Conservation (phyloP, 1,284 basidiomycete species). For the Vanrija sp. region DNA sequence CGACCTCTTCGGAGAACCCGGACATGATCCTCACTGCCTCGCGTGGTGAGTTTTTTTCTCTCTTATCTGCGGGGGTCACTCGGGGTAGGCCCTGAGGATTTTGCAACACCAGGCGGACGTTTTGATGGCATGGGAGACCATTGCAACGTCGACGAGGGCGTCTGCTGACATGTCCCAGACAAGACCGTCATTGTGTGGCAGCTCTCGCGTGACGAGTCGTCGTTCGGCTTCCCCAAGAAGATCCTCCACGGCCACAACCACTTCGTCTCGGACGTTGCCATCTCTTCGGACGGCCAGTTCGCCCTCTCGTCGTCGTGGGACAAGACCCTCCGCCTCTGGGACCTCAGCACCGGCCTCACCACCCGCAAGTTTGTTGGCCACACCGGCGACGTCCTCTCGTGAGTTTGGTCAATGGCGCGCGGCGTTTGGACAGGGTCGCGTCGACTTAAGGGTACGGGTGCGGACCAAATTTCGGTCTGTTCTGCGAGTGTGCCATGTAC, state of each 20-base stretch:
- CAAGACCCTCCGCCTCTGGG: constrained; percentile 99
- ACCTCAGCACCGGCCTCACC: constrained; percentile 89
- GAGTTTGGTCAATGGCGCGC: constrained; percentile 22
- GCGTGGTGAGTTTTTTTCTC: constrained; percentile 62
- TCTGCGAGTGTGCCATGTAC: too few relatives aligned
- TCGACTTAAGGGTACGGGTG: not conserved
- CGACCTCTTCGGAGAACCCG: constrained; percentile 93
- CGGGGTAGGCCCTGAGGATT: too few relatives aligned
- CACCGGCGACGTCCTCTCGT: constrained; percentile 91
- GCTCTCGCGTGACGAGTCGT: constrained; percentile 86
- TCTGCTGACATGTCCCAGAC: constrained; percentile 58
- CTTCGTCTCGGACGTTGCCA: constrained; percentile 99
- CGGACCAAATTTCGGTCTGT: not conserved
- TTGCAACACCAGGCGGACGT: too few relatives aligned
- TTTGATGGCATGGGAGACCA: too few relatives aligned
- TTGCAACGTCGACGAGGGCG: not conserved
- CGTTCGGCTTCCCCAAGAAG: constrained; percentile 90
- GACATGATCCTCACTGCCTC: constrained; percentile 97
- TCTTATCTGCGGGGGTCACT: not conserved
- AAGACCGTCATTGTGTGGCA: constrained; percentile 99
- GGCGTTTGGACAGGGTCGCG: not conserved
- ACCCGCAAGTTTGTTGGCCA: constrained; percentile 98
- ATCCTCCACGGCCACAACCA: constrained; percentile 99
- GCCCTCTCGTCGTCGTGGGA: constrained; percentile 99
- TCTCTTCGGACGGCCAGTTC: constrained; percentile 98